A percentile compares a stretch with the other conserved stretches of the same genome.
Evolutionary conservation across 2,329 filamentous ascomycete species (phyloP).

Genomic region (Cladophialophora chaetospira): DNA sequence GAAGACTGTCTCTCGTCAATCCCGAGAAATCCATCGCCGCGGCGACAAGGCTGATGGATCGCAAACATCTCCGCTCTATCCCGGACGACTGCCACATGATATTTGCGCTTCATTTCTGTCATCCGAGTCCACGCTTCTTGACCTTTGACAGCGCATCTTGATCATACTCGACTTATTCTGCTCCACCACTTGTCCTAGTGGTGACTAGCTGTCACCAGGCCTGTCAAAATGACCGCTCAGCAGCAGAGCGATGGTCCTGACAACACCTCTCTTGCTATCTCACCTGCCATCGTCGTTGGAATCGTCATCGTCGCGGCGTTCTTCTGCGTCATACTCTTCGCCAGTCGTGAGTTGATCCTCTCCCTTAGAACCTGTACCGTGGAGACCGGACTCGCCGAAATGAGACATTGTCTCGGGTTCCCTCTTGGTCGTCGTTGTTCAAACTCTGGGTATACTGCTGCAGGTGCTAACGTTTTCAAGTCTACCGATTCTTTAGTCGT

Average conservation of each 20-base stretch:
- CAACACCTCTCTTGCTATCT: slow-evolving; percentile 16
- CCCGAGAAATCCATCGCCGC: background rate
- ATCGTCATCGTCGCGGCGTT: slow-evolving; percentile 24
- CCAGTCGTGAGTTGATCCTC: too few species aligned
- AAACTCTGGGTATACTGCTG: too few species aligned
- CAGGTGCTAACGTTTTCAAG: too few species aligned
- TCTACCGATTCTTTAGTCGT: slow-evolving; percentile 19
- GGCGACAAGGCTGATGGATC: background rate
- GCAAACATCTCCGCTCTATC: too few species aligned
- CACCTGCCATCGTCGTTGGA: slow-evolving; percentile 23
- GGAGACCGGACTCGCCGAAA: too few species aligned
- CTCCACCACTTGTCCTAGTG: background rate
- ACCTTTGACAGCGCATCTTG: background rate
- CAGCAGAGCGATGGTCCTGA: background rate
- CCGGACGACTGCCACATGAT: too few species aligned
- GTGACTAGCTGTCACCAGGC: background rate
- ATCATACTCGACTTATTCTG: background rate
- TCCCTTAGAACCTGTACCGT: too few species aligned
- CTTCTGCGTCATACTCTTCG: slow-evolving; percentile 17
- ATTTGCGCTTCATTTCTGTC: too few species aligned
- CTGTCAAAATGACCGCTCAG: background rate
- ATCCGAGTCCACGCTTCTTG: background rate
- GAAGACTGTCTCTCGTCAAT: too few species aligned
- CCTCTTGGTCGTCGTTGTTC: too few species aligned
- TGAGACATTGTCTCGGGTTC: too few species aligned